Evolutionary conservation across 805 yeast genomes (phyloP).

Genomic region (Dipodascopsis uninucleata): DNA sequence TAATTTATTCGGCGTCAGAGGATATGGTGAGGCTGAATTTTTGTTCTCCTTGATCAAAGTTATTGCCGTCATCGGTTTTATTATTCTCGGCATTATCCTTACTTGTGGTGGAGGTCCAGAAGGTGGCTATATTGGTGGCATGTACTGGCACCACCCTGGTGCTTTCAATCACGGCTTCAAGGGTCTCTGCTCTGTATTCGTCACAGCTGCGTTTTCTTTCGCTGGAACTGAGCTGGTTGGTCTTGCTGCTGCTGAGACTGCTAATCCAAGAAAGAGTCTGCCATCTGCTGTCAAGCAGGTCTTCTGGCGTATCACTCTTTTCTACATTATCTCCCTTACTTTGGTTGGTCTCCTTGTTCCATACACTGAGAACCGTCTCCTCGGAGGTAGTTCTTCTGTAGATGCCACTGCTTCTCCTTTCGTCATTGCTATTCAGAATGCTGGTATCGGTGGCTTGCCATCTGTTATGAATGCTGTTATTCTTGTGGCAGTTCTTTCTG

Average conservation of each 20-base stretch:
- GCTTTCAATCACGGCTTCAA: conserved; percentile 60
- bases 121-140: conserved; percentile 54
- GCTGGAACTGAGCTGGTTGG: conserved; percentile 74
- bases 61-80: conserved; percentile 55
- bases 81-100: conserved; percentile 55
- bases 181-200: conserved; percentile 69
- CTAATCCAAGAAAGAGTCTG: conserved; percentile 59
- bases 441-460: conserved; percentile 64
- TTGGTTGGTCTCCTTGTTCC: conserved; percentile 72
- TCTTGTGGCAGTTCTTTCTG: conserved; percentile 64
- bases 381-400: conserved; percentile 46
- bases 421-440: conserved; percentile 66
- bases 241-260: conserved; percentile 73
- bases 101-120: conserved; percentile 59
- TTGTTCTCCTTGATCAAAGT: conserved; percentile 57
- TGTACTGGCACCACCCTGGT: conserved; percentile 59
- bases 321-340: conserved; percentile 59
- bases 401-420: conserved; percentile 70
- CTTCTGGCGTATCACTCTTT: conserved; percentile 73
- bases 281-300: conserved; percentile 78
- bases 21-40: conserved; percentile 68
- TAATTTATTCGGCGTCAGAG: conserved; percentile 54
- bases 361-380: conserved; percentile 48
- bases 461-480: conserved; percentile 69
- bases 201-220: conserved; percentile 73